Evolutionary conservation across 768 basidiomycete species (phyloP).

Genomic region (Agrocybe pediades): DNA sequence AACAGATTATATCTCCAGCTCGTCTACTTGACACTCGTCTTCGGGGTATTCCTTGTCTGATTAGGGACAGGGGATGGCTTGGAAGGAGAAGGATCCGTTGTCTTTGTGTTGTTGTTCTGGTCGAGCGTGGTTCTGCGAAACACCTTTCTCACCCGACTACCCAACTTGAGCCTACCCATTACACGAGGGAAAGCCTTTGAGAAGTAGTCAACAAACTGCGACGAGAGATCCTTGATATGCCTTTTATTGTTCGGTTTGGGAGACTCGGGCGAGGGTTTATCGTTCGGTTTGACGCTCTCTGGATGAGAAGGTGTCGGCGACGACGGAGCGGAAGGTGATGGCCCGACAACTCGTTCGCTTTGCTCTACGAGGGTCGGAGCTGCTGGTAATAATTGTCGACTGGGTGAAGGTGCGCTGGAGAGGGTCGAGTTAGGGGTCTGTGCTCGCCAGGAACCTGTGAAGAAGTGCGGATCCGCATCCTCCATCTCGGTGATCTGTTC

Average conservation of each 20-base stretch:
- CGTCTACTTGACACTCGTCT: too few relatives aligned
- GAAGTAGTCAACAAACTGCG: not conserved
- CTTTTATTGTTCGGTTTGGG: too few relatives aligned
- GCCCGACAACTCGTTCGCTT: not conserved
- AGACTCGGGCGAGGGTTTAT: too few relatives aligned
- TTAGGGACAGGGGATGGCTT: too few relatives aligned
- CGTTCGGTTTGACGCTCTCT: not conserved
- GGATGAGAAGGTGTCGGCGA: not conserved
- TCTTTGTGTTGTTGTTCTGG: too few relatives aligned
- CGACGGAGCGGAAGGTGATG: not conserved
- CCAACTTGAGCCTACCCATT: not conserved
- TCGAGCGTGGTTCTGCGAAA: too few relatives aligned
- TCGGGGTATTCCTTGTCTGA: too few relatives aligned
- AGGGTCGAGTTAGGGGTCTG: not conserved
- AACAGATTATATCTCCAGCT: too few relatives aligned
- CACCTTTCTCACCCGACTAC: too few relatives aligned
- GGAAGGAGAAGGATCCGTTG: too few relatives aligned
- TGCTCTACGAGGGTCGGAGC: not conserved
- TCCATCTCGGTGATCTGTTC: slow-evolving; percentile 11
- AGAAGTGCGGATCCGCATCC: slow-evolving; percentile 9
- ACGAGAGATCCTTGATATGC: not conserved
- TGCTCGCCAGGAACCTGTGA: not conserved
- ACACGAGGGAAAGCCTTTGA: not conserved
- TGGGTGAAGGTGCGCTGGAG: too few relatives aligned
- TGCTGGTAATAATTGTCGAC: not conserved